Base-by-base conservation (phyloP, 1,284 basidiomycete species). In the Blastosporella zonata region DNA sequence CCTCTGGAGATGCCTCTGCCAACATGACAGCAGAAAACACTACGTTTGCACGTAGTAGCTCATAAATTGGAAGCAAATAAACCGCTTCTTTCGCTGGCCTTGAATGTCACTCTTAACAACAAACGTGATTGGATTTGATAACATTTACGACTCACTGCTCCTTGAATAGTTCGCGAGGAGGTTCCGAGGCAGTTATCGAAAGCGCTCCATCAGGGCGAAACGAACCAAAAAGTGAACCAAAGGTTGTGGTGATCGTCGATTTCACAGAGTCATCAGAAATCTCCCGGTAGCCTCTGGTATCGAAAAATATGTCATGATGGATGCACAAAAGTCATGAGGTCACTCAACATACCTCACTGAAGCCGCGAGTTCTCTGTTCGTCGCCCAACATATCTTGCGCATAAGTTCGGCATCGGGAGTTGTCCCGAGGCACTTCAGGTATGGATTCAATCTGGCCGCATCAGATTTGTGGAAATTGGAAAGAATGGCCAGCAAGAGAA, bases 401-500 rank as follows among this genome's bases (percentile, higher is more conserved):
- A 84, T 75, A 3, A 84, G 57, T 7, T 70, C 71, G 6, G 65
- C 62, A 53, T 85, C 79, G 1, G 62, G 56, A 0, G 70, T 72
- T 27, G 73, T 71, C 35, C 65, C 66, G 27, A 86, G 76, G 22
- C 70, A 67, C 17, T 72, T 72, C 4, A 85, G 67, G 56, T 83
- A 86, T 1, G 78, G 78, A 62, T 87, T 87, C 34, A 82, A 68
- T 49, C 75, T 81, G 6, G 79, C 78, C 9, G 81, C 81, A 56
- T 84, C 82, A 0, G 81, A 81, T 56, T 80, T 81, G 60, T 86
- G 83, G 58, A 81, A 87, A 55, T 84, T 82, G 45, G 79, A 78
- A 0, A 87, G 70, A 25, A 84, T 63, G 10, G 73, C 70, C 20
- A 84, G 72, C 7, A 86, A 66, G 6, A 84, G 63, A 1, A 72